These are phyloP conservation scores for Fraxinus sp. DNA, from an alignment of 305 asterid genomes.

Conservation along the genomic window DNA sequence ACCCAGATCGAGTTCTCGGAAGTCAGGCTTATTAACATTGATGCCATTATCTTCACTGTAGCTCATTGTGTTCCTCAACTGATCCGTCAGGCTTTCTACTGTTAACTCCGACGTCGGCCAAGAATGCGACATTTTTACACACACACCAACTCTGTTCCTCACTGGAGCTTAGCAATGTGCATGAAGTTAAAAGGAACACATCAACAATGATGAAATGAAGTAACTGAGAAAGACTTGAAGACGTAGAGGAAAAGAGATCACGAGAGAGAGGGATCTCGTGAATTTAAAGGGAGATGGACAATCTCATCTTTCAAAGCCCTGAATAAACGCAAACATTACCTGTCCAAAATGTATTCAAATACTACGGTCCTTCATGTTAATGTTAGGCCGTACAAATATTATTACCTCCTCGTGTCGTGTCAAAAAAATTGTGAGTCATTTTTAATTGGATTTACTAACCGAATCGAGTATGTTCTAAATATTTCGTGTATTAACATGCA, in stretches of 20 bases:
- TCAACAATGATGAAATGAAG: constrained; percentile 17
- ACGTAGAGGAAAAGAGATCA: constrained; percentile 23
- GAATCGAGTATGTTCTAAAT: not conserved
- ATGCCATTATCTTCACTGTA: constrained; percentile 25
- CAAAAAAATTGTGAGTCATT: too few relatives aligned
- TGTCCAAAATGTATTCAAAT: not conserved
- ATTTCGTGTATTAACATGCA: not conserved
- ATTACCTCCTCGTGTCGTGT: not conserved
- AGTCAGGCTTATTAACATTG: constrained; percentile 67
- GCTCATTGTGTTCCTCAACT: constrained; percentile 32
- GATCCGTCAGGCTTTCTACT: constrained; percentile 50
- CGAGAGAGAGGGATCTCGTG: constrained; percentile 67
- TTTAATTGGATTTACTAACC: not conserved
- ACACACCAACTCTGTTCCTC: constrained; percentile 18
- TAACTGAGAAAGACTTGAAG: constrained; percentile 14
- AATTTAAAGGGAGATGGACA: constrained; percentile 31
- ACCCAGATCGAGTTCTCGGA: constrained; percentile 74
- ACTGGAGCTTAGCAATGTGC: constrained; percentile 29
- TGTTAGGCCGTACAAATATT: not conserved
- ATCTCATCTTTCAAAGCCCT: not conserved
- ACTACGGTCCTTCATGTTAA: not conserved
- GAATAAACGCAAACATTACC: not conserved
- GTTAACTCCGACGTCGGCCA: constrained; percentile 42
- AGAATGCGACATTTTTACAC: constrained; percentile 41
- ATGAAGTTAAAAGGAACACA: constrained; percentile 4